Base-by-base conservation (phyloP, 2,329 filamentous ascomycete species). In the Colletotrichum musae region DNA sequence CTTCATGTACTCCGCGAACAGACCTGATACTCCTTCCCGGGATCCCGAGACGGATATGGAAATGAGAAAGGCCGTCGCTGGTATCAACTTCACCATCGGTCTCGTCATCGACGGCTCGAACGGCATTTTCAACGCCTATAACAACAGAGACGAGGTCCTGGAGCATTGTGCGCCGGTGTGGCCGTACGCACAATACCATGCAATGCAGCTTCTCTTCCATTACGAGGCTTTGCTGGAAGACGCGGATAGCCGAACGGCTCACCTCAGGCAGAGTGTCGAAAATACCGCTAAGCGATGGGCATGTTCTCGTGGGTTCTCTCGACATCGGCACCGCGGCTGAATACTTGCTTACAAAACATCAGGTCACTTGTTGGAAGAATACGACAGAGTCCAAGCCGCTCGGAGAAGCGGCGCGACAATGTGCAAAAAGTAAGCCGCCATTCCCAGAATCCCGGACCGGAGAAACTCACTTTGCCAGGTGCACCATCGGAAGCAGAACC, bases 71-170 rank as follows among this genome's bases (percentile, higher is more conserved):
- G 78, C 78, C 70, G 77, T 80, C 16, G 77, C 78, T 15, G 79
- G 78, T 61, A 74, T 80, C 63, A 80, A 80, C 72, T 80, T 80
- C 64, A 78, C 78, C 61, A 77, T 80, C 43, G 76, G 78, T 53
- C 78, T 80, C 57, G 77, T 80, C 45, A 75, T 77, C 61, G 78
- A 80, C 60, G 78, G 77, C 24, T 79, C 77, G n/a, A 75, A 75
- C 47, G 77, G 79, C 41, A 76, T 79, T 57, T 79, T 79, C 59
- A 74, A 76, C 45, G 76, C 78, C 56, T 77, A 80, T 32, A 73
- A 75, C 24, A 76, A 75, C 45, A 73, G 73, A 12, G 76, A 79
- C 10, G 76, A 77, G 21, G 73, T 78, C 24, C 73, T 80, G 28
- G 76, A 75, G 32, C 74, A 75, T n/a, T 77, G 76, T 58, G 78